These are phyloP conservation scores for Hura crepitans DNA, from an alignment of 441 rosid species.

Conservation along the genomic window DNA sequence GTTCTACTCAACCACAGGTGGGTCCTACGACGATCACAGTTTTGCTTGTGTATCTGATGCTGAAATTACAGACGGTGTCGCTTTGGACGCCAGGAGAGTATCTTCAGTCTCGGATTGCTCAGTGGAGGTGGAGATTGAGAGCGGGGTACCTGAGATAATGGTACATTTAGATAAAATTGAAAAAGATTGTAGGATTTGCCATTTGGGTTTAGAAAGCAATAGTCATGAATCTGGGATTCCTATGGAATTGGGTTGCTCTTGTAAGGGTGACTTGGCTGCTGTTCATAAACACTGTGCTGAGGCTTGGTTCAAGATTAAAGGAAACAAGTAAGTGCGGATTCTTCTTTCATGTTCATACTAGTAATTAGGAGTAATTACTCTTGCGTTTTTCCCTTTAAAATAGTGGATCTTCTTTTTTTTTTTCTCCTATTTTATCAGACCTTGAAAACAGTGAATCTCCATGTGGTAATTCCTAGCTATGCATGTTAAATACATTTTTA, in stretches of 20 bases:
- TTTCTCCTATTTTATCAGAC: no score
- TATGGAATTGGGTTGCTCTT: slow-evolving; percentile 83
- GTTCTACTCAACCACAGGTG: slow-evolving; percentile 72
- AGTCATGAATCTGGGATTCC: slow-evolving; percentile 63
- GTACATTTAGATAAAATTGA: slow-evolving; percentile 47
- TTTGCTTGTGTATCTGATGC: slow-evolving; percentile 42
- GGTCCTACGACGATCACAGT: slow-evolving; percentile 59
- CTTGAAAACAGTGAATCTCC: slow-evolving; percentile 14
- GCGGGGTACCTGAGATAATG: slow-evolving; percentile 38
- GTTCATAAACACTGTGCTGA: slow-evolving; percentile 95
- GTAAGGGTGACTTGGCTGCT: slow-evolving; percentile 85
- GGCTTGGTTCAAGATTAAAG: slow-evolving; percentile 94
- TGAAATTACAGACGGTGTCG: slow-evolving; percentile 31
- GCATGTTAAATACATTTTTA: background rate
- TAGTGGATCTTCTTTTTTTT: background rate
- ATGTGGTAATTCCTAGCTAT: background rate
- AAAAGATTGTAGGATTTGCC: slow-evolving; percentile 89
- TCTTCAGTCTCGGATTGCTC: slow-evolving; percentile 56
- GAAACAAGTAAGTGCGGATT: slow-evolving; percentile 59
- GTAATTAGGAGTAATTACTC: background rate
- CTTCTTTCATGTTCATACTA: background rate
- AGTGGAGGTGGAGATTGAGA: slow-evolving; percentile 44
- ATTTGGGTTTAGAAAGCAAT: slow-evolving; percentile 71
- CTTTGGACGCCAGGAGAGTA: slow-evolving; percentile 47
- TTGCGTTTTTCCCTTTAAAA: no score